Conservation (phyloP, 345 rosid genomes). For the Dimocarpus longan region DNA sequence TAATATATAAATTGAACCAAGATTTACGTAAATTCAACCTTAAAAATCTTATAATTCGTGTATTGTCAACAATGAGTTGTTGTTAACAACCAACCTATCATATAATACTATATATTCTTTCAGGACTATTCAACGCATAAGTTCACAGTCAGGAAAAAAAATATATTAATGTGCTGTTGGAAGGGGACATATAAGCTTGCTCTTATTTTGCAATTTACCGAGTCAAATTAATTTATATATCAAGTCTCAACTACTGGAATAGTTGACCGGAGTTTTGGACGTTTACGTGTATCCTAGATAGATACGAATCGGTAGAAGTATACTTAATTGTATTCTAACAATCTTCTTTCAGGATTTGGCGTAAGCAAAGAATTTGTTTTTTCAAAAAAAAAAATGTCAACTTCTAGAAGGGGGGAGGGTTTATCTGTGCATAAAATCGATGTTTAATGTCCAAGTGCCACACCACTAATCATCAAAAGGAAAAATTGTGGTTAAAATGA, state of each 20-base stretch:
- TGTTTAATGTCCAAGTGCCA: slow-evolving; percentile 8
- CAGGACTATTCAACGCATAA: neutral
- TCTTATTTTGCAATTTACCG: neutral
- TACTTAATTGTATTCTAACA: neutral
- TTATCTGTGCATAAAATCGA: neutral
- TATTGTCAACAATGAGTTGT: neutral
- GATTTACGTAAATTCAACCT: neutral
- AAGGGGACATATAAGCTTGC: neutral
- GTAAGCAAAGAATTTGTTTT: neutral
- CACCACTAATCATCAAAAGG: neutral
- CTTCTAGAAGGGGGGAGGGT: slow-evolving; percentile 29
- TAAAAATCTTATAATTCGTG: no score
- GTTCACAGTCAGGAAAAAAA: neutral
- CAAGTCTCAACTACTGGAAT: neutral
- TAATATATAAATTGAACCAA: no score
- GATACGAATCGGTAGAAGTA: neutral
- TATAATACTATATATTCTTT: no score
- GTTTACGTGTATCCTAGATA: neutral
- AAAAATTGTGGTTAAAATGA: neutral
- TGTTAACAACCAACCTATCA: neutral
- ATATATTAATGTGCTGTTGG: no score
- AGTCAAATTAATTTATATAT: neutral
- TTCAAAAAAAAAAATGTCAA: neutral
- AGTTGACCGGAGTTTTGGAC: neutral
- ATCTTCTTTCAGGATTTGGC: neutral